phyloP scores from a whole-genome alignment of 2,329 filamentous ascomycete species.

The Sphaerulina musiva region DNA sequence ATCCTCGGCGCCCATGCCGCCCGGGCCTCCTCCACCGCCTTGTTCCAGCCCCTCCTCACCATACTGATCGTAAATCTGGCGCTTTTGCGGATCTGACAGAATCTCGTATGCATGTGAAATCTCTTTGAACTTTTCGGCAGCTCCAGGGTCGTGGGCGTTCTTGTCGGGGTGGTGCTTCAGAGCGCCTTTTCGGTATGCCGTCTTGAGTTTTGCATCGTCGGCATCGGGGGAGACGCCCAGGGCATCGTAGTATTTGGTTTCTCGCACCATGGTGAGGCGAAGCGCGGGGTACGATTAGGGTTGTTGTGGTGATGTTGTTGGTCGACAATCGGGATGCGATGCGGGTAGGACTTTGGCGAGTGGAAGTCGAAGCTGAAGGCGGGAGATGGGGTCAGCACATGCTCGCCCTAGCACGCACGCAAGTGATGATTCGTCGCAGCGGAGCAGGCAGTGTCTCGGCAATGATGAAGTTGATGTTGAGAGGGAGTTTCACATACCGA shows the following conservation, averaged over 20 bases:
- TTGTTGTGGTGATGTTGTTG: background rate
- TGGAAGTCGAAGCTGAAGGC: background rate
- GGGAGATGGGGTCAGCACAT: background rate
- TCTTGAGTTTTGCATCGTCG: conserved; percentile 81
- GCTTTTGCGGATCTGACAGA: conserved; percentile 86
- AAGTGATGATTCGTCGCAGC: background rate
- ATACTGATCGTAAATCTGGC: conserved; percentile 90
- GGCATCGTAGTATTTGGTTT: conserved; percentile 71
- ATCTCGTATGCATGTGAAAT: conserved; percentile 93
- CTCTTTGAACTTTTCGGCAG: conserved; percentile 98
- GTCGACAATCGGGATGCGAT: conserved; percentile 14
- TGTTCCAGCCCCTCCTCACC: conserved; percentile 89
- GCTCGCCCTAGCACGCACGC: background rate
- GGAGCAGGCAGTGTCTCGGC: background rate
- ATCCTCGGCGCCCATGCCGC: conserved; percentile 89
- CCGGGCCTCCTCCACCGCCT: conserved; percentile 63
- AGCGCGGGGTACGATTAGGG: conserved; percentile 22
- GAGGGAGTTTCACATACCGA: no score
- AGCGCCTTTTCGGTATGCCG: conserved; percentile 77
- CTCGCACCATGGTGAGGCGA: conserved; percentile 67
- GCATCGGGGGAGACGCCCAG: conserved; percentile 73
- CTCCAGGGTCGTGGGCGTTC: conserved; percentile 86
- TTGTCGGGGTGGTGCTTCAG: conserved; percentile 90
- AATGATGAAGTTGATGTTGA: no score
- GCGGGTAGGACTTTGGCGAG: background rate